Evolutionary conservation across 148 eudicot species (phyloP).

Genomic region (Dianthus caryophyllus): DNA sequence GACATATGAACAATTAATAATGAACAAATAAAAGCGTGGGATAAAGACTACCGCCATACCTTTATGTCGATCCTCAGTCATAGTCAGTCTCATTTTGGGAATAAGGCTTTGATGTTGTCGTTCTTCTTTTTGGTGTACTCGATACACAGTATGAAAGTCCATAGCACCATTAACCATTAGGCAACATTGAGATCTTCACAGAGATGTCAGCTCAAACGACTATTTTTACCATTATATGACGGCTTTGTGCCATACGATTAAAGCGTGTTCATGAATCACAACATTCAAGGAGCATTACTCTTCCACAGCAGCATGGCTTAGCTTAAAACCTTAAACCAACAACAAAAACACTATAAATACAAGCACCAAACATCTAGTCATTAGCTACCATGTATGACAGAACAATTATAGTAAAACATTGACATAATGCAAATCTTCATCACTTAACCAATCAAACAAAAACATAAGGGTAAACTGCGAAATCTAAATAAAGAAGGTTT

Average conservation of each 20-base stretch:
- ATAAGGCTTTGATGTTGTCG: conserved; percentile 7
- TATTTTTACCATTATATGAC: conserved; percentile 3
- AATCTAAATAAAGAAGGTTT: too few relatives aligned
- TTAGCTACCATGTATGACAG: neutral
- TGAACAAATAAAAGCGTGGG: neutral
- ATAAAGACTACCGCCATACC: conserved; percentile 23
- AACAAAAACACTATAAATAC: conserved; percentile 8
- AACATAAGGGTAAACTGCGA: too few relatives aligned
- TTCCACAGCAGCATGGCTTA: neutral
- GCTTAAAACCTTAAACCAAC: neutral
- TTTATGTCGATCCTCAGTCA: conserved; percentile 40
- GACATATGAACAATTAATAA: neutral
- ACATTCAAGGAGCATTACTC: conserved; percentile 7
- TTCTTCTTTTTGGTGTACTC: conserved; percentile 17
- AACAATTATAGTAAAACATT: neutral
- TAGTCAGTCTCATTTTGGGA: conserved; percentile 8
- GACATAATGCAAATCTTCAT: neutral
- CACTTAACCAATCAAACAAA: neutral
- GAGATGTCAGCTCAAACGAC: conserved; percentile 26
- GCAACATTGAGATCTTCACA: conserved; percentile 55
- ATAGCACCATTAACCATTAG: conserved; percentile 61
- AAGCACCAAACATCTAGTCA: conserved; percentile 4
- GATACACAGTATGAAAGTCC: conserved; percentile 46
- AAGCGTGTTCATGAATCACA: conserved; percentile 13
- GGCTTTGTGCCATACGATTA: conserved; percentile 17